Percentiles rank a stretch among this genome's conserved stretches.
Evolutionary conservation across 1,284 basidiomycete genomes (phyloP).

Genomic region (Anthracocystis walkeri): DNA sequence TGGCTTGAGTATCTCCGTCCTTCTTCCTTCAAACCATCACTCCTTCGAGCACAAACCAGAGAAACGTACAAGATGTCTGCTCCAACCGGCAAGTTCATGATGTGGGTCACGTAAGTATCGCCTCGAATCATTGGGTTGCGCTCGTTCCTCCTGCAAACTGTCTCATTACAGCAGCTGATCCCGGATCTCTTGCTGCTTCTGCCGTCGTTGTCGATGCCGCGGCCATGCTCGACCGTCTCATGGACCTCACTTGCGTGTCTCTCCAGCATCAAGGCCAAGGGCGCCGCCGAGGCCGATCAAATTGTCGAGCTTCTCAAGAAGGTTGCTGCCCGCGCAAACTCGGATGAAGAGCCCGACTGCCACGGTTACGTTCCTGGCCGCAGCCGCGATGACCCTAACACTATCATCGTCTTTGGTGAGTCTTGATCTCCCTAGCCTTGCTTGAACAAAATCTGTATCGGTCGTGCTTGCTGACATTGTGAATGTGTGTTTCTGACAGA

Average conservation of each 20-base stretch:
- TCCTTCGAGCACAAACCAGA: not conserved
- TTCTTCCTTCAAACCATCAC: not conserved
- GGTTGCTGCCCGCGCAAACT: slow-evolving; percentile 41
- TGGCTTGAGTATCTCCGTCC: no score
- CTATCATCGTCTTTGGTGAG: slow-evolving; percentile 48
- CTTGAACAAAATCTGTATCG: no score
- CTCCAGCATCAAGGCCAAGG: slow-evolving; percentile 45
- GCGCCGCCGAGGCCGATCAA: slow-evolving; percentile 42
- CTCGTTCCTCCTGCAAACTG: not conserved
- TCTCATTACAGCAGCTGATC: not conserved
- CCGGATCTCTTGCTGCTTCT: no score
- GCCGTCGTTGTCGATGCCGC: not conserved
- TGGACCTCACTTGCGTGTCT: not conserved
- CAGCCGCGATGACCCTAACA: slow-evolving; percentile 46
- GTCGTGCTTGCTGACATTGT: no score
- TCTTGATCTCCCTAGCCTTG: not conserved
- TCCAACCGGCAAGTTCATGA: slow-evolving; percentile 46
- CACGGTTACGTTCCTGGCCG: slow-evolving; percentile 38
- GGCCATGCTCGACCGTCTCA: not conserved
- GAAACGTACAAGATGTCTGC: slow-evolving; percentile 25
- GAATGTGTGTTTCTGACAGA: slow-evolving; percentile 7
- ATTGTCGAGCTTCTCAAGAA: slow-evolving; percentile 42
- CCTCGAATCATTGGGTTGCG: not conserved
- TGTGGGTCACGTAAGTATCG: slow-evolving; percentile 44
- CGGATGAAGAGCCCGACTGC: slow-evolving; percentile 52